Percentiles rank a stretch among this genome's conserved stretches.
These are phyloP conservation scores for Candida odintsovae DNA, from an alignment of 805 yeast genomes.

Conservation along the genomic window DNA sequence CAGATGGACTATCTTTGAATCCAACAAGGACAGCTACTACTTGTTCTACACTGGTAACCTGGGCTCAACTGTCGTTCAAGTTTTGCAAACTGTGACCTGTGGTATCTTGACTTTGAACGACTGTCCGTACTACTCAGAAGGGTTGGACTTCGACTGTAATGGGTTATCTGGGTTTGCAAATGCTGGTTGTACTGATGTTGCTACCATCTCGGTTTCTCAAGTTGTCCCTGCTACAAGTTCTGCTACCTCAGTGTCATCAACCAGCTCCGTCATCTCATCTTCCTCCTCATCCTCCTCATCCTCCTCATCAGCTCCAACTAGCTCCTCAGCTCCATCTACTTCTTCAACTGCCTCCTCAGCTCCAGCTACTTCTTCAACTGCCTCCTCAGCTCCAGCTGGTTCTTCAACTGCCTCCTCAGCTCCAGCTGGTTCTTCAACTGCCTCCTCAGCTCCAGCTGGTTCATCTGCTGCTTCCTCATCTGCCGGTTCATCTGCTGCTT, in stretches of 20 bases:
- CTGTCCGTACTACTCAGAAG: slow-evolving; percentile 5
- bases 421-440: no score
- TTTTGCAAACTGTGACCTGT: slow-evolving; percentile 5
- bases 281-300: no score
- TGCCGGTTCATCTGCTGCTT: background rate
- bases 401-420: background rate
- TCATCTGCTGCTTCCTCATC: no score
- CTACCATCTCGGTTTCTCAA: background rate
- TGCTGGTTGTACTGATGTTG: slow-evolving; percentile 1
- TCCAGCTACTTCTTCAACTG: background rate
- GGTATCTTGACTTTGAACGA: slow-evolving; percentile 2
- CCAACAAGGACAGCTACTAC: slow-evolving; percentile 4
- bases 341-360: no score
- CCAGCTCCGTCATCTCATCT: no score
- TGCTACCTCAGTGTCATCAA: no score
- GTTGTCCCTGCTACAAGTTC: no score
- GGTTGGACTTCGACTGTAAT: slow-evolving; percentile 4
- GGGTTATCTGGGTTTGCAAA: background rate
- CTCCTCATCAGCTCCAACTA: no score
- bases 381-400: background rate
- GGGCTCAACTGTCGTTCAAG: slow-evolving; percentile 6
- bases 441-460: no score
- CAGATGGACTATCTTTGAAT: slow-evolving; percentile 1
- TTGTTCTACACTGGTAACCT: slow-evolving; percentile 15
- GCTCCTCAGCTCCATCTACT: no score